Conservation (phyloP, 306 rosid genomes). For the Gleditsia sinensis region DNA sequence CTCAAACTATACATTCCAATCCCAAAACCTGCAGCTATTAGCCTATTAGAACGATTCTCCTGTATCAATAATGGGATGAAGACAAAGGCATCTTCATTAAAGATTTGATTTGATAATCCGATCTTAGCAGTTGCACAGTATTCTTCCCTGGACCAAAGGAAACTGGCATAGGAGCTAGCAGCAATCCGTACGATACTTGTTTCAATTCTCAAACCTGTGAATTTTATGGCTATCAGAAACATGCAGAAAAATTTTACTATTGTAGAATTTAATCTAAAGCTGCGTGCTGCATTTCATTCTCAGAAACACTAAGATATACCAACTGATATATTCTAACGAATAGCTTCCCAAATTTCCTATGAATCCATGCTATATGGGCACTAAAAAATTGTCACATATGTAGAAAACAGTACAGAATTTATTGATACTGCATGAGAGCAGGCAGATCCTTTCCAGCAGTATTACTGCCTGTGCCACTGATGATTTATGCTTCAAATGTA, state of each 20-base stretch:
- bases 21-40: slow-evolving; percentile 28
- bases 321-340: neutral
- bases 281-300: slow-evolving; percentile 17
- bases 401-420: neutral
- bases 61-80: neutral
- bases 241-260: neutral
- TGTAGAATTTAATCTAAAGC: slow-evolving; percentile 1
- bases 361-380: neutral
- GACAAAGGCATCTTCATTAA: neutral
- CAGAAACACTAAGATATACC: neutral
- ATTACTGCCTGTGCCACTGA: neutral
- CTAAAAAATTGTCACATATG: neutral
- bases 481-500: slow-evolving; percentile 5
- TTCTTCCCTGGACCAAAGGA: slow-evolving; percentile 11
- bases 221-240: slow-evolving; percentile 15
- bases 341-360: neutral
- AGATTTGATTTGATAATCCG: slow-evolving; percentile 21
- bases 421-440: slow-evolving; percentile 5
- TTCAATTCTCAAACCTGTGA: slow-evolving; percentile 57
- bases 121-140: slow-evolving; percentile 23
- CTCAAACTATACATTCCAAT: slow-evolving; percentile 30
- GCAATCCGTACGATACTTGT: slow-evolving; percentile 24
- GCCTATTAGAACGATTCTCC: slow-evolving; percentile 22
- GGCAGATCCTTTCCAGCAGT: slow-evolving; percentile 7
- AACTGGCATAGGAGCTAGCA: slow-evolving; percentile 41